Percentiles rank a stretch among this genome's conserved stretches.
These are phyloP conservation scores for Pleurotus giganteus DNA, from an alignment of 768 basidiomycete genomes.

Conservation along the genomic window DNA sequence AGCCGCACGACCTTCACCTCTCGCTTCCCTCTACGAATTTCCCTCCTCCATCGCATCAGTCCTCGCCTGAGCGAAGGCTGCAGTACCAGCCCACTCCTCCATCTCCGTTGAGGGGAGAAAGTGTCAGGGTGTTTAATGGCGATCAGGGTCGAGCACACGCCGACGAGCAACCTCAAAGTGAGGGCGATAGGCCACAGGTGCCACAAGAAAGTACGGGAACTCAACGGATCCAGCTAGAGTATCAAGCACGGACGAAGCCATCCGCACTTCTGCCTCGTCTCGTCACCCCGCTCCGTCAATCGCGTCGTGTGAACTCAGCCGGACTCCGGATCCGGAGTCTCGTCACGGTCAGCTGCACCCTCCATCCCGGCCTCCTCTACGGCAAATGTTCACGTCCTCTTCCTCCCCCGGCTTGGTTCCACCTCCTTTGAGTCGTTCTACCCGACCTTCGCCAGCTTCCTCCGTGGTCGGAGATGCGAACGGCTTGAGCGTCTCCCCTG, in stretches of 20 bases:
- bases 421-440: too few relatives aligned
- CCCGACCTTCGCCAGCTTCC: too few relatives aligned
- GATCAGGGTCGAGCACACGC: neutral
- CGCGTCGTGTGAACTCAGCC: too few relatives aligned
- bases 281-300: neutral
- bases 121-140: neutral
- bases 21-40: too few relatives aligned
- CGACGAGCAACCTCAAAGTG: neutral
- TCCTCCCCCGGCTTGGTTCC: too few relatives aligned
- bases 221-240: slow-evolving; percentile 1
- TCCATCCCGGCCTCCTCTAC: too few relatives aligned
- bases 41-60: neutral
- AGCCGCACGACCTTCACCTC: too few relatives aligned
- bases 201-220: neutral
- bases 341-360: too few relatives aligned
- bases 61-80: neutral
- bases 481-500: neutral
- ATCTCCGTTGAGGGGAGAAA: neutral
- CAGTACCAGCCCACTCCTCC: slow-evolving; percentile 1
- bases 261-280: neutral
- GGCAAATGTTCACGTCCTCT: too few relatives aligned
- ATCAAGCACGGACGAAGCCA: slow-evolving; percentile 2
- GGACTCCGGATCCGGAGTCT: slow-evolving; percentile 2
- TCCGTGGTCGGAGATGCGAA: too few relatives aligned
- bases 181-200: neutral